Evolutionary conservation across 106 monocot species (phyloP), one percentile per base, ranked within the genome.

Genomic region (Phalaenopsis equestris): DNA sequence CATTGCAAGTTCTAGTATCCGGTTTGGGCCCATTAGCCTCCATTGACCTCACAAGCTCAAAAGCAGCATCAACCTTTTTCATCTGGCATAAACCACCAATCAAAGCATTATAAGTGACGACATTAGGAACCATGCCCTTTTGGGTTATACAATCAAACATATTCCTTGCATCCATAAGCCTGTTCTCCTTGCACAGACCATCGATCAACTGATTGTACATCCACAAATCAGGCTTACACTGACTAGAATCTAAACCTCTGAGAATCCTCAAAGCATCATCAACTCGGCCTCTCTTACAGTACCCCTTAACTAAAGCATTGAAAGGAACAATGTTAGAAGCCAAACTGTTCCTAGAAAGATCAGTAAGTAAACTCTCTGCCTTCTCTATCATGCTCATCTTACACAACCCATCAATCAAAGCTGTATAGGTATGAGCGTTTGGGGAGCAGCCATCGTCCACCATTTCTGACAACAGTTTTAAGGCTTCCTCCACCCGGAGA

Each of bases 221-320:
- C 55, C 83, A 83, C 72, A 68, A 41, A 83, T 78, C 83, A 11
- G 83, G 78, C 56, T 83, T 73, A 36, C 49, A 76, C 7, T 52
- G 21, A 76, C 76, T 12, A 49, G 76, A 76, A 43, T 76, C 49
- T 24, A 48, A 48, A 76, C 19, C 6, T n/a, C 43, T 8, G 7
- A 74, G 42, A 74, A 74, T 42, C 74, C 74, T 74, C 74, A 74
- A 43, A n/a, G 74, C 74, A 74, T 74, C 74, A 74, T 74, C 15
- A 43, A 74, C 19, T n/a, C 41, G 74, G 36, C 43, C 74, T 74
- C 43, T n/a, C 43, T 36, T 74, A 4, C 74, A 74, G 74, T 74
- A 74, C 43, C 74, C 74, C 42, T 74, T 74, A 74, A 74, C 74
- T 6, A 74, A n/a, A 74, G 74, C 74, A 74, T 74, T 74, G 43